Conservation (phyloP, 345 rosid species). For the Mercurialis annua region DNA sequence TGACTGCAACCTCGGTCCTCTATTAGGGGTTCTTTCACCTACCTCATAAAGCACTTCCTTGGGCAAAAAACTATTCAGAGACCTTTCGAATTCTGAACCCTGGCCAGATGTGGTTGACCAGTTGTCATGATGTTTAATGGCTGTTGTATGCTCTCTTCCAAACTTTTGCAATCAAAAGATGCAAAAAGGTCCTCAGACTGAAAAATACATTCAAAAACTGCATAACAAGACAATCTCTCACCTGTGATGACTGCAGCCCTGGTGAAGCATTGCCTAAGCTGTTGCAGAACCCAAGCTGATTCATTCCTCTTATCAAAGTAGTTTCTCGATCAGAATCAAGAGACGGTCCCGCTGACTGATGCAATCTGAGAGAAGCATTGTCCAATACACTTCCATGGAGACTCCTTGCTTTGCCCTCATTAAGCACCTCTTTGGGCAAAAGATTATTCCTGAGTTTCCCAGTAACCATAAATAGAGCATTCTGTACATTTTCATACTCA, state of each 20-base stretch:
- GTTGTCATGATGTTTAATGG: constrained; percentile 17
- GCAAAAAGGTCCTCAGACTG: constrained; percentile 15
- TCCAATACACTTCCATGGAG: constrained; percentile 25
- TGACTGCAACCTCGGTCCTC: constrained; percentile 20
- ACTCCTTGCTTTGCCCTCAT: constrained; percentile 25
- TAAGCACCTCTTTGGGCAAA: constrained; percentile 31
- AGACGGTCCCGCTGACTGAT: constrained; percentile 15
- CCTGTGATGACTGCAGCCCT: constrained; percentile 30
- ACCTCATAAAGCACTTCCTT: constrained; percentile 12
- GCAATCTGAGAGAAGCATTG: constrained; percentile 20
- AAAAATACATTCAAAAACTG: constrained; percentile 3
- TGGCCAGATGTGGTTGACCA: constrained; percentile 21
- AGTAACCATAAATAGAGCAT: constrained; percentile 40
- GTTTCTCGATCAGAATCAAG: constrained; percentile 18
- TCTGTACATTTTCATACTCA: constrained; percentile 36
- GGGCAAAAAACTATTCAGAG: constrained; percentile 18
- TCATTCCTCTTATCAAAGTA: constrained; percentile 27
- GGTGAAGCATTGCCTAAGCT: constrained; percentile 20
- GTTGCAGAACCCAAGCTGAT: constrained; percentile 30
- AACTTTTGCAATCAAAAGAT: constrained; percentile 27
- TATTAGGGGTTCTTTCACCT: constrained; percentile 19
- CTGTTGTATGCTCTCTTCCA: constrained; percentile 17
- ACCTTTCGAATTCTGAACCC: constrained; percentile 33
- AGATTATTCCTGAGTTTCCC: constrained; percentile 36
- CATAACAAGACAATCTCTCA: constrained; percentile 18